Conservation (phyloP, 2,329 filamentous ascomycete species). For the Neonectria coccinea region DNA sequence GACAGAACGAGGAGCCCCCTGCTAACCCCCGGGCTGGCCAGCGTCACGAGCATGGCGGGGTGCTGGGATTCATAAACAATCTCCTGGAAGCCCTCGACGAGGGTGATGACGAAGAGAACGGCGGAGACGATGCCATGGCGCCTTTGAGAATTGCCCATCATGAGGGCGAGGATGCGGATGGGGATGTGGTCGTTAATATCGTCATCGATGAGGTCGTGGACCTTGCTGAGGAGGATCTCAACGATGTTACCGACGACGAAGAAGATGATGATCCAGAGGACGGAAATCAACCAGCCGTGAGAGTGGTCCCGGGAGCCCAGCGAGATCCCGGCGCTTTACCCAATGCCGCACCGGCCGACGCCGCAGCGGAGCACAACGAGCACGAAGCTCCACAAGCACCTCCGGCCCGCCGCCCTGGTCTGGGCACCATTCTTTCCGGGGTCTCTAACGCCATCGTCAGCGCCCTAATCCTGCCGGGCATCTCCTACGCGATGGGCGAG, state of each 20-base stretch:
- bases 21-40: slow-evolving; percentile 37
- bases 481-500: slow-evolving; percentile 84
- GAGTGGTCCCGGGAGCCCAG: slow-evolving; percentile 14
- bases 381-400: slow-evolving; percentile 52
- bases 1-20: slow-evolving; percentile 32
- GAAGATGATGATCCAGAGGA: slow-evolving; percentile 56
- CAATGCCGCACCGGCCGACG: slow-evolving; percentile 15
- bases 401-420: slow-evolving; percentile 49
- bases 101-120: slow-evolving; percentile 48
- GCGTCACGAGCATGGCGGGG: slow-evolving; percentile 47
- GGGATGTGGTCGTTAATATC: slow-evolving; percentile 50
- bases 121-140: slow-evolving; percentile 30
- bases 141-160: slow-evolving; percentile 33
- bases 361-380: slow-evolving; percentile 36
- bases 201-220: slow-evolving; percentile 49
- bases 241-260: slow-evolving; percentile 54
- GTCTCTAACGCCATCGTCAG: slow-evolving; percentile 64
- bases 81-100: slow-evolving; percentile 54
- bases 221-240: slow-evolving; percentile 38
- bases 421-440: slow-evolving; percentile 54
- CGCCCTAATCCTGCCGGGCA: slow-evolving; percentile 80
- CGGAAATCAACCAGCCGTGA: slow-evolving; percentile 18
- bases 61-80: slow-evolving; percentile 52
- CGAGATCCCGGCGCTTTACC: slow-evolving; percentile 7
- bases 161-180: slow-evolving; percentile 40